Evolutionary conservation across 768 basidiomycete species (phyloP).

Genomic region (Paxillus involutus): DNA sequence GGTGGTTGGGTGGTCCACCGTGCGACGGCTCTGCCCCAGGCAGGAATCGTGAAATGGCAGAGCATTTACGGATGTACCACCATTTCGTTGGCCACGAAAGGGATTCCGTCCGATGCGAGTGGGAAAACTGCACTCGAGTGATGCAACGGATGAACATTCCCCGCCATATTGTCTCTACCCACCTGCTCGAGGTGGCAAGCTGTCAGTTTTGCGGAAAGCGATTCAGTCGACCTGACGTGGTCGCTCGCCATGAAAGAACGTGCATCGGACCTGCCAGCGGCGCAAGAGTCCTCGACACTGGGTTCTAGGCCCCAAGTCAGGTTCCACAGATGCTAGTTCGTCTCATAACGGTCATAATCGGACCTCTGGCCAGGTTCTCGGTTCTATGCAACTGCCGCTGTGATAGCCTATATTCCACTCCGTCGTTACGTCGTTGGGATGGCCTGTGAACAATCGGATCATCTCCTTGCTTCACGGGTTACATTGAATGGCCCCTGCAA

Average conservation of each 20-base stretch:
- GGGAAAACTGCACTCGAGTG: slow-evolving; percentile 19
- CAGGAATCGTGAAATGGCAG: slow-evolving; percentile 30
- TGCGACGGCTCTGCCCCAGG: slow-evolving; percentile 26
- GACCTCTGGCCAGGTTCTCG: no score
- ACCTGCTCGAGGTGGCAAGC: slow-evolving; percentile 22
- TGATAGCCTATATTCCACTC: no score
- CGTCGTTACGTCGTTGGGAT: no score
- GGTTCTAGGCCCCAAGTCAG: slow-evolving; percentile 1
- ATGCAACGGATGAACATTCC: slow-evolving; percentile 32
- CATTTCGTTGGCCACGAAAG: slow-evolving; percentile 27
- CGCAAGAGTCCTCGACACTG: neutral
- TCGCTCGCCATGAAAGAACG: slow-evolving; percentile 25
- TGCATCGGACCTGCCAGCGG: slow-evolving; percentile 4
- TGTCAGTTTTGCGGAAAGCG: slow-evolving; percentile 23
- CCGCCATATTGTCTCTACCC: slow-evolving; percentile 28
- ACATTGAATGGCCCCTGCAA: no score
- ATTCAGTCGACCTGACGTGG: slow-evolving; percentile 28
- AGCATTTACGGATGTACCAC: slow-evolving; percentile 21
- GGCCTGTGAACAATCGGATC: no score
- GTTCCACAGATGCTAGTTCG: neutral
- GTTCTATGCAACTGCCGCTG: no score
- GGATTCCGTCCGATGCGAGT: slow-evolving; percentile 22
- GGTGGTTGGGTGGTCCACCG: slow-evolving; percentile 21
- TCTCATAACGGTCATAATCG: no score
- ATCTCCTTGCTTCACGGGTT: no score